Base-by-base conservation (phyloP, 192 early-diverging fungal species). In the Rhizophagus clarus region DNA sequence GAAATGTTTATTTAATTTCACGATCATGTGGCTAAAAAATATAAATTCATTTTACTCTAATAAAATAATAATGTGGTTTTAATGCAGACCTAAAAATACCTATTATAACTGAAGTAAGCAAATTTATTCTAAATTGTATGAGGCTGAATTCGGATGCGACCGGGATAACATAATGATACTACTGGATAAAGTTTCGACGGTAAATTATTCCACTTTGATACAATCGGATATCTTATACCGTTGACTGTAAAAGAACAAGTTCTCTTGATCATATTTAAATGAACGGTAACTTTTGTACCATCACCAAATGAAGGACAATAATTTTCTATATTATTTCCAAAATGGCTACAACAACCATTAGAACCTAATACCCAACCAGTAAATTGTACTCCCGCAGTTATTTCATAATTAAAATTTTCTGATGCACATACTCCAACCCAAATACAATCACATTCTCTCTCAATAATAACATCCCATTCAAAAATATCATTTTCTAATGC, bases 391-490 rank as follows among this genome's bases (percentile, higher is more conserved):
- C 61, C 74, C 12, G 32, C 8, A 24, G 62, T 64, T 26, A 5
- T 40, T 31, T n/a, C 29, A 76, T n/a, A n/a, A n/a, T 64, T 60
- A 12, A 74, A 60, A 24, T 37, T 24, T 63, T 63, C 28, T 51
- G 24, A n/a, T 20, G 14, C 56, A 34, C 74, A 76, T 22, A 76
- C 28, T 63, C 74, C 74, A 24, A 76, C 24, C 28, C 31, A 63
- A 15, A 12, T 6, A 10, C 3, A 29, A 11, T 0, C 1, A 34
- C 61, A 61, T 24, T 17, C 24, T 76, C 45, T 31, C n/a, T 63
- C 74, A 26, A 76, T 63, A 40, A 76, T 26, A 42, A 76, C 20
- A 45, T 76, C 61, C 74, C 74, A 76, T 76, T 76, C 74, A 64
- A 62, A 62, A 11, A 40, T 24, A 24, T 42, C 4, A 10, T 42